Evolutionary conservation across 2,329 filamentous ascomycete genomes (phyloP).

Genomic region (Colletotrichum tropicale): DNA sequence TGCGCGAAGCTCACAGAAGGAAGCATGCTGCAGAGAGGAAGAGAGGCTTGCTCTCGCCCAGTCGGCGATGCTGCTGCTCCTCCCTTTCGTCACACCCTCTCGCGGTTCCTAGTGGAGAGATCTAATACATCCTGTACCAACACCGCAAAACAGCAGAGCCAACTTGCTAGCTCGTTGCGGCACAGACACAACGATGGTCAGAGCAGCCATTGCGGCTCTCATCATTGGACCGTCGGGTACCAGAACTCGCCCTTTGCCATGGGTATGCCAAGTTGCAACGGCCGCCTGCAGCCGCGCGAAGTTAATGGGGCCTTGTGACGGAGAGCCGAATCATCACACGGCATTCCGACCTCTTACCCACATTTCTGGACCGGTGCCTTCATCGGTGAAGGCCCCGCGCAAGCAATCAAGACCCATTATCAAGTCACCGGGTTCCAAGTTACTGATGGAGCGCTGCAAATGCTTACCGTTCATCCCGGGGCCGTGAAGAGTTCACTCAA

Average conservation of each 20-base stretch:
- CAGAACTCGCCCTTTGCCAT: constrained; percentile 1
- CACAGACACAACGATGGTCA: background rate
- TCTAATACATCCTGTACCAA: constrained; percentile 1
- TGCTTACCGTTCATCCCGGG: background rate
- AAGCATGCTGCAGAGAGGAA: background rate
- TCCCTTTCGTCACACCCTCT: constrained; percentile 13
- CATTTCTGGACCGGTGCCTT: background rate
- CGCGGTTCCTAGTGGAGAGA: constrained; percentile 10
- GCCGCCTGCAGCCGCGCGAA: constrained; percentile 16
- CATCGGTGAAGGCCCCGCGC: constrained; percentile 8
- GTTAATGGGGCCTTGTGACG: constrained; percentile 5
- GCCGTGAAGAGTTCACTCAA: background rate
- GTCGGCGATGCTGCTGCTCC: background rate
- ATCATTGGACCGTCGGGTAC: constrained; percentile 3
- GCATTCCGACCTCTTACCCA: background rate
- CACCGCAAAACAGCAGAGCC: background rate
- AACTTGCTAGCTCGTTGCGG: background rate
- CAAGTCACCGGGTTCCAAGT: background rate
- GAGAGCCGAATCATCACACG: background rate
- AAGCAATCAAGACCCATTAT: background rate
- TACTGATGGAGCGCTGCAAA: background rate
- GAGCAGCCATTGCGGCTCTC: constrained; percentile 4
- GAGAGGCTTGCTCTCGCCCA: background rate
- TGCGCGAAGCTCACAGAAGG: background rate
- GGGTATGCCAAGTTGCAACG: constrained; percentile 17